A percentile compares a stretch with the other conserved stretches of the same genome.
These are phyloP conservation scores for Rhynchospora tenuis DNA, from an alignment of 176 grass and related monocot genomes.

Conservation along the genomic window DNA sequence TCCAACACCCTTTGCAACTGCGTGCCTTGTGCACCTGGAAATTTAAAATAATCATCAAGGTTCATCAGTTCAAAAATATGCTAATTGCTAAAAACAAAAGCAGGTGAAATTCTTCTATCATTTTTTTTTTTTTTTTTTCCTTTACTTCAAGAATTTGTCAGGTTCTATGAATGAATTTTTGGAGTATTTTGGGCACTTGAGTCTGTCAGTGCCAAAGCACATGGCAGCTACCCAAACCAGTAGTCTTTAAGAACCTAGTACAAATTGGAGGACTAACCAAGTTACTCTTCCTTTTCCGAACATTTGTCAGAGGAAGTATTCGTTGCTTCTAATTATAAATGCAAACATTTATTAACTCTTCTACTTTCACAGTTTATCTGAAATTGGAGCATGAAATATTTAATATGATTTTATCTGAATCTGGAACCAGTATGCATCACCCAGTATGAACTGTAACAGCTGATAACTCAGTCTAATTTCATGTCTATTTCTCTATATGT, in stretches of 20 bases:
- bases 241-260: background rate
- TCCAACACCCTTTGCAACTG: constrained; percentile 87
- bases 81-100: background rate
- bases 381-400: background rate
- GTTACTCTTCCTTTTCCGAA: background rate
- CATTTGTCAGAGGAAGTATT: background rate
- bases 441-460: background rate
- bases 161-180: background rate
- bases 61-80: background rate
- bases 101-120: background rate
- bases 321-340: background rate
- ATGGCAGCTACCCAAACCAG: too few species aligned
- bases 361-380: background rate
- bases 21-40: constrained; percentile 70
- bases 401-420: background rate
- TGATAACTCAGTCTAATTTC: background rate
- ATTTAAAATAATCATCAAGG: background rate
- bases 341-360: background rate
- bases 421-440: background rate
- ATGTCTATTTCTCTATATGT: background rate
- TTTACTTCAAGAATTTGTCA: background rate
- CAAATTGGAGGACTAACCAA: background rate
- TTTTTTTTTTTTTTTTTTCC: background rate
- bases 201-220: too few species aligned
- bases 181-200: too few species aligned